These are phyloP conservation scores for Cladosporium oxysporum DNA, from an alignment of 2,329 filamentous ascomycete species.

Conservation along the genomic window DNA sequence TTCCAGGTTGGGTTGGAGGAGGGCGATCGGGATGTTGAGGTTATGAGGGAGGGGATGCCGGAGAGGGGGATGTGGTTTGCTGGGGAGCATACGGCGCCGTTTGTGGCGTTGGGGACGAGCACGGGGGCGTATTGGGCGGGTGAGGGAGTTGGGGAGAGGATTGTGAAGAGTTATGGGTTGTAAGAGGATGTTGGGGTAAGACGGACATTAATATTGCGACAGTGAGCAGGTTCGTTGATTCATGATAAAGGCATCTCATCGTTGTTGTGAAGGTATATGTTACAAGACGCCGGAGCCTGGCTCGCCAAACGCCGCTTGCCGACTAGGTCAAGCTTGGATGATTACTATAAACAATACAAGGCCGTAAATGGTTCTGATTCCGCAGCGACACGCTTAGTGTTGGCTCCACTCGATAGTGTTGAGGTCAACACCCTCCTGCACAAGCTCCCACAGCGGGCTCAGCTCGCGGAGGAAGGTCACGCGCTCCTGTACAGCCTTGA, in stretches of 20 bases:
- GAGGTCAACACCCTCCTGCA: conserved; percentile 93
- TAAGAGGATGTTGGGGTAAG: background rate
- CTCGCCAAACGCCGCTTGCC: conserved; percentile 19
- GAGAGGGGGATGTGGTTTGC: conserved; percentile 78
- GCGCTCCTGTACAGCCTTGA: conserved; percentile 88
- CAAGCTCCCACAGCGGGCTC: conserved; percentile 94
- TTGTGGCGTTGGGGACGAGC: conserved; percentile 82
- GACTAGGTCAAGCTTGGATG: conserved; percentile 17
- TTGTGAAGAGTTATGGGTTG: conserved; percentile 57
- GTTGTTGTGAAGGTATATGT: conserved; percentile 15
- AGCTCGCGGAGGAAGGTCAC: conserved; percentile 92
- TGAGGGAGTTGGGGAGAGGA: conserved; percentile 70
- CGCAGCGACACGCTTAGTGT: conserved; percentile 60
- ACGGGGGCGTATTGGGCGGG: conserved; percentile 94
- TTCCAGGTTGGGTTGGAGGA: conserved; percentile 74
- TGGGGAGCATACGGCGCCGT: conserved; percentile 87
- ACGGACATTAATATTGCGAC: background rate
- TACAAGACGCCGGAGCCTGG: conserved; percentile 16
- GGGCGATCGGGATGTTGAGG: conserved; percentile 71
- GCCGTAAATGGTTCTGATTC: conserved; percentile 16
- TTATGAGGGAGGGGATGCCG: conserved; percentile 57
- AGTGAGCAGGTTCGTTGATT: background rate
- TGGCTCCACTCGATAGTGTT: conserved; percentile 98
- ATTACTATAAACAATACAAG: conserved; percentile 21
- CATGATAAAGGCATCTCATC: background rate